Evolutionary conservation across 129 eudicot genomes (phyloP), one percentile per base, ranked within the genome.

Genomic region (Centaurea solstitialis): DNA sequence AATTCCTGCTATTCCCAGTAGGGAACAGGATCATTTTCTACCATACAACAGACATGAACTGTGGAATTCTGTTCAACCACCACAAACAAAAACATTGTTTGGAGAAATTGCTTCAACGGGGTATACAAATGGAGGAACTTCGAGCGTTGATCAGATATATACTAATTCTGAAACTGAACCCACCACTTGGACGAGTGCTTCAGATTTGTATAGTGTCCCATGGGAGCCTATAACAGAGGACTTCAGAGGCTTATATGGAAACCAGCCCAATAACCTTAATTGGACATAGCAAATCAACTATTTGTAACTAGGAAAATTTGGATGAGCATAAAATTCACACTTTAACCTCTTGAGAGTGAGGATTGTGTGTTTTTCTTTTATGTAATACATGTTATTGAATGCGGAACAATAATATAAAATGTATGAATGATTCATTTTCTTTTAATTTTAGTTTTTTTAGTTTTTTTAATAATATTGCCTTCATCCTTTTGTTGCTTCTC

Each of bases 291-390:
- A 43, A 62, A 62, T 72, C 33, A 40, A 17, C 24, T 71, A 43
- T 64, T 77, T 70, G 22, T 76, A n/a, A 45, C 62, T 59, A 47
- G 64, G 35, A 70, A 26, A 67, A 33, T 50, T 12, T 69, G 37
- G 15, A 28, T 38, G 53, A 45, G 37, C 59, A 53, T 13, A 50
- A 70, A 53, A 70, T 53, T 79, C 62, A 47, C 82, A 70, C 71
- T 78, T 78, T 47, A 79, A 79, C 57, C 82, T 79, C 68, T 33
- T 33, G 28, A 70, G 39, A 35, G 21, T 11, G 82, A 79, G 77
- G 77, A 79, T 33, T 33, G 82, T 79, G 76, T 79, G 39, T 68
- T 26, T 45, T 22, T 20, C 39, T 15, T 1, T 26, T 30, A 57
- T 17, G 62, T 15, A 15, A 17, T 15, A 15, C 62, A 50, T n/a